Percentiles rank a stretch among this genome's conserved stretches.
Evolutionary conservation across 2,329 filamentous ascomycete genomes (phyloP).

Genomic region (Blumeria graminis): DNA sequence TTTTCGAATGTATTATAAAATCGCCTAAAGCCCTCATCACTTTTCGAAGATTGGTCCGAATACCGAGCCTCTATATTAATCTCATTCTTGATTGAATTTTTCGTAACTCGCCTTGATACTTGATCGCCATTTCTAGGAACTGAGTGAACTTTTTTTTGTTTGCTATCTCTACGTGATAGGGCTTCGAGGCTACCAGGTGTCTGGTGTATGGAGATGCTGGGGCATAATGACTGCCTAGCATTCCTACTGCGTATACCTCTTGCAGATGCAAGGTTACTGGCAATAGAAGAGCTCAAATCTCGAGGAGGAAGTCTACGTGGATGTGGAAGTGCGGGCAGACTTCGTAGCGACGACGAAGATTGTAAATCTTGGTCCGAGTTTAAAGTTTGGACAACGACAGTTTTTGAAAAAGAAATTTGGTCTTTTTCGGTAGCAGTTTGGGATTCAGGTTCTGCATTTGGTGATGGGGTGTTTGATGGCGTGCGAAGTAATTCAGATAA

Average conservation of each 20-base stretch:
- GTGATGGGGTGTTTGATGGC: constrained; percentile 19
- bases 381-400: constrained; percentile 13
- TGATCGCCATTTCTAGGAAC: constrained; percentile 23
- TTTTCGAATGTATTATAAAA: constrained; percentile 87
- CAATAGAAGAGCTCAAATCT: constrained; percentile 59
- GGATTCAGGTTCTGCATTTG: constrained; percentile 10
- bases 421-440: constrained; percentile 11
- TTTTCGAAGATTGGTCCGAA: constrained; percentile 8
- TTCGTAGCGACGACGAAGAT: constrained; percentile 10
- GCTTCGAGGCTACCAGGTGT: constrained; percentile 44
- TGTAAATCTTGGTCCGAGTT: constrained; percentile 13
- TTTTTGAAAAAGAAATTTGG: constrained; percentile 13
- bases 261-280: constrained; percentile 67
- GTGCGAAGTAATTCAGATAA: constrained; percentile 62
- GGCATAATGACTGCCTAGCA: constrained; percentile 41
- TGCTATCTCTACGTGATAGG: constrained; percentile 25
- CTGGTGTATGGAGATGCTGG: constrained; percentile 51
- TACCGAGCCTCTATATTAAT: constrained; percentile 12
- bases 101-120: constrained; percentile 18
- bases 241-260: constrained; percentile 49
- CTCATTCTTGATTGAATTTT: constrained; percentile 21
- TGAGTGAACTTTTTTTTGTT: constrained; percentile 25
- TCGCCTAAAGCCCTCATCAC: constrained; percentile 60
- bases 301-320: constrained; percentile 26
- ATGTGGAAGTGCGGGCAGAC: constrained; percentile 10